Percentiles rank a stretch among this genome's conserved stretches.
Evolutionary conservation across 2,329 filamentous ascomycete species (phyloP).

Genomic region (Cadophora malorum): DNA sequence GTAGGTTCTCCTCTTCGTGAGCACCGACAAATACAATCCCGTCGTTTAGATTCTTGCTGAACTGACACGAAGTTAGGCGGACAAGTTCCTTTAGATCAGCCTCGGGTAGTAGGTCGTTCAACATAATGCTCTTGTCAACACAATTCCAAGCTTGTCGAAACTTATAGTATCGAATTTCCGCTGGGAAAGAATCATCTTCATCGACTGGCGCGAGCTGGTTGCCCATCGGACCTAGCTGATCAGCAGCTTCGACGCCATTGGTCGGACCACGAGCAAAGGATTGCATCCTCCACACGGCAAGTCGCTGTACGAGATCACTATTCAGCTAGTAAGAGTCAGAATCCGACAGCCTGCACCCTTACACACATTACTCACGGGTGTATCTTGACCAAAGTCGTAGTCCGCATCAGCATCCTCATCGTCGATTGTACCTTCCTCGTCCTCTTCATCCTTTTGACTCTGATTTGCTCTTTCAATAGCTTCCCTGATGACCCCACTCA

Average conservation of each 20-base stretch:
- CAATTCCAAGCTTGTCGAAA: constrained; percentile 28
- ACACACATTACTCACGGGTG: not conserved
- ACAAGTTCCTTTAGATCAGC: constrained; percentile 27
- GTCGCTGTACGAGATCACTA: constrained; percentile 33
- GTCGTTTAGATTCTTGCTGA: constrained; percentile 31
- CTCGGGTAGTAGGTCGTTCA: constrained; percentile 31
- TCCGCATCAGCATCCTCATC: constrained; percentile 23
- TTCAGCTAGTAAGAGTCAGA: constrained; percentile 27
- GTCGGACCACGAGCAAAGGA: not conserved
- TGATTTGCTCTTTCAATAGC: constrained; percentile 18
- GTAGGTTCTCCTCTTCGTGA: constrained; percentile 22
- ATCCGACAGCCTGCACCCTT: not conserved
- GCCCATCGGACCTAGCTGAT: not conserved
- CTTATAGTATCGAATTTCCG: constrained; percentile 27
- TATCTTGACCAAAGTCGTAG: constrained; percentile 22
- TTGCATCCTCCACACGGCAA: constrained; percentile 27
- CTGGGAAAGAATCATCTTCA: constrained; percentile 19
- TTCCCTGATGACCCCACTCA: constrained; percentile 32
- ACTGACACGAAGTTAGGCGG: constrained; percentile 34
- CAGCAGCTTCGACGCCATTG: not conserved
- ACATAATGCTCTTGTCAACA: constrained; percentile 8
- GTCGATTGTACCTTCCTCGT: constrained; percentile 10
- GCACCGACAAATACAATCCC: constrained; percentile 35
- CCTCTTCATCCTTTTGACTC: constrained; percentile 23
- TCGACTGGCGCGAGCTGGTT: not conserved